Evolutionary conservation across 495 filamentous ascomycete species (phyloP), one percentile per base, ranked within the genome.

Genomic region (Gamarada debralockiae): DNA sequence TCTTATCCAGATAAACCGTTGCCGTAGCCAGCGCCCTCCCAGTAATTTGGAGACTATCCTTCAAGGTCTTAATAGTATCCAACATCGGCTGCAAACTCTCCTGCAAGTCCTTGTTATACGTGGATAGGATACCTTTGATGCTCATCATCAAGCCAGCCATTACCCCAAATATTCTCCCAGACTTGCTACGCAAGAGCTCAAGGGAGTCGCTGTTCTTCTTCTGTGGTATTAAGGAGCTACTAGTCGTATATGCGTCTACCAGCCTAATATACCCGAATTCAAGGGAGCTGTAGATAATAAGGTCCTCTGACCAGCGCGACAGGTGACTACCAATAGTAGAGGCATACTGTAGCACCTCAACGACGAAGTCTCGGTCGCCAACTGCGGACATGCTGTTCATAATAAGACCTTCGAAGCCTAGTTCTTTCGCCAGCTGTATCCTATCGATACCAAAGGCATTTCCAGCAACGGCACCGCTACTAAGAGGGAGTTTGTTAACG

Each of bases 41-140:
- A 0, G 89, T 87, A 61, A 97, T 96, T 63, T 85, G 84, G 56
- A 95, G 78, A 67, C 85, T 90, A 74, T 95, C 87, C 47, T 76
- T 77, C 48, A 95, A 81, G 14, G 92, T 96, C 74, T 90, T 90
- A 67, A 95, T 81, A 65, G 84, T 83, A 71, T 96, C 89, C 24
- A 97, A 79, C 67, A 97, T 78, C 39, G 87, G 86, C 74, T 95
- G 88, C 56, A 90, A 82, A 50, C 82, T 85, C 73, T 97, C 92
- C 70, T 96, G 92, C 15, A 96, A 73, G 62, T 96, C 91, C 73
- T 96, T 97, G 75, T 97, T 95, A 76, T 96, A 97, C 5, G 90
- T 95, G 22, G 82, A 87, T 2, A 92, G 91, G 21, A 96, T 76
- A 29, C 87, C 87, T 74, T 97, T 96, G 65, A 88, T 82, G 13